phyloP scores from a whole-genome alignment of 1,284 basidiomycete genomes.

The Ganoderma resinaceum region DNA sequence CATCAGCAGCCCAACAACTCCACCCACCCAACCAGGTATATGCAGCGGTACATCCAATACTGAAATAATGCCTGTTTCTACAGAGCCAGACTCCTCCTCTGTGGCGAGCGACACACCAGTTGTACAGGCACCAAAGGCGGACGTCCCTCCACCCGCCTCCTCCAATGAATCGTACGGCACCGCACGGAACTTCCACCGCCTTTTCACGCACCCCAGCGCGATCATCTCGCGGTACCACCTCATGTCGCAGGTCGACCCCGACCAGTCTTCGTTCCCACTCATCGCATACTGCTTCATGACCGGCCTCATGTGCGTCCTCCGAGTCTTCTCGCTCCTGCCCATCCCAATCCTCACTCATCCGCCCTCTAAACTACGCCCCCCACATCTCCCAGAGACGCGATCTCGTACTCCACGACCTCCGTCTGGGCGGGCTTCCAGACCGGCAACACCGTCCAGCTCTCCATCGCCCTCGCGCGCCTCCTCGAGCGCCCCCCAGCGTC shows the following conservation, averaged over 20 bases:
- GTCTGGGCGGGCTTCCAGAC: conserved; percentile 92
- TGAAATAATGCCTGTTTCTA: neutral
- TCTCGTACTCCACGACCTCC: conserved; percentile 84
- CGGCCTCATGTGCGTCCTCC: neutral
- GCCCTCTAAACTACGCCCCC: no score
- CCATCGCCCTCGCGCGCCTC: conserved; percentile 66
- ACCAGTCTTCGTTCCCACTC: neutral
- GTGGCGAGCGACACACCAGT: neutral
- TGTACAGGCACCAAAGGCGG: neutral
- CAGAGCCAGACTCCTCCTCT: neutral
- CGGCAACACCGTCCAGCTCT: conserved; percentile 71
- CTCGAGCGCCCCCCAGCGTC: conserved; percentile 64
- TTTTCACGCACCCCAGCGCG: neutral
- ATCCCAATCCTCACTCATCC: neutral
- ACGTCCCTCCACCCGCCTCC: conserved; percentile 1
- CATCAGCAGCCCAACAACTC: neutral
- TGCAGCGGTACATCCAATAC: neutral
- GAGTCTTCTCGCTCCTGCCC: neutral
- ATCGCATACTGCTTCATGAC: neutral
- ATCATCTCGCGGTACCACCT: neutral
- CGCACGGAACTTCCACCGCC: neutral
- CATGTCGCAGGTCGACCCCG: neutral
- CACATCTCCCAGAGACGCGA: conserved; percentile 57
- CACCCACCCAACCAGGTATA: neutral
- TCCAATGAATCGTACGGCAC: neutral